A percentile compares a stretch with the other conserved stretches of the same genome.
Conservation (phyloP, 129 eudicot genomes). For the Flaveria robusta region DNA sequence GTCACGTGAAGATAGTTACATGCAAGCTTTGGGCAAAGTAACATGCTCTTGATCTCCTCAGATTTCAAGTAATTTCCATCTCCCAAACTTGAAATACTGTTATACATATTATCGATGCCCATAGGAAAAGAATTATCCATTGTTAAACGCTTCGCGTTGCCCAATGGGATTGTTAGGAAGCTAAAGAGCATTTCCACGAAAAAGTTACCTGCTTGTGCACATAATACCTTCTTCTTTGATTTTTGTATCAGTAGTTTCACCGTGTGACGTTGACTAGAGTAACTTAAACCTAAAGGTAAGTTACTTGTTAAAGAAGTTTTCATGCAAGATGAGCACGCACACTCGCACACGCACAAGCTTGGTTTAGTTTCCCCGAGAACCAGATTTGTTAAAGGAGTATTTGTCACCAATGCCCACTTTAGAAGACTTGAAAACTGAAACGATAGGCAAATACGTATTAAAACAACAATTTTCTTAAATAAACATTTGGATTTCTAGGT, state of each 20-base stretch:
- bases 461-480: not conserved
- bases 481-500: no score
- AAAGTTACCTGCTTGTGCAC: constrained; percentile 39
- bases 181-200: constrained; percentile 52
- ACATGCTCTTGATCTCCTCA: constrained; percentile 29
- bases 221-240: constrained; percentile 41
- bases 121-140: constrained; percentile 1
- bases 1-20: constrained; percentile 27
- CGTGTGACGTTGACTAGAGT: constrained; percentile 6
- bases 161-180: constrained; percentile 46
- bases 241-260: constrained; percentile 41
- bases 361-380: constrained; percentile 25
- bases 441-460: not conserved
- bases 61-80: constrained; percentile 38
- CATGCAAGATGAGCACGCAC: constrained; percentile 14
- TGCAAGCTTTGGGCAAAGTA: constrained; percentile 37
- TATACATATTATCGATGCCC: constrained; percentile 41
- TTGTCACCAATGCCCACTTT: constrained; percentile 36
- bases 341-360: not conserved
- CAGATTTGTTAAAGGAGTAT: constrained; percentile 38
- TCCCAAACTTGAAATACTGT: constrained; percentile 34
- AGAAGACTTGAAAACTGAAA: constrained; percentile 40
- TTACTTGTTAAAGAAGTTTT: constrained; percentile 1
- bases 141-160: constrained; percentile 19
- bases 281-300: not conserved